phyloP scores from a whole-genome alignment of 768 basidiomycete genomes.

The Exidia glandulosa region DNA sequence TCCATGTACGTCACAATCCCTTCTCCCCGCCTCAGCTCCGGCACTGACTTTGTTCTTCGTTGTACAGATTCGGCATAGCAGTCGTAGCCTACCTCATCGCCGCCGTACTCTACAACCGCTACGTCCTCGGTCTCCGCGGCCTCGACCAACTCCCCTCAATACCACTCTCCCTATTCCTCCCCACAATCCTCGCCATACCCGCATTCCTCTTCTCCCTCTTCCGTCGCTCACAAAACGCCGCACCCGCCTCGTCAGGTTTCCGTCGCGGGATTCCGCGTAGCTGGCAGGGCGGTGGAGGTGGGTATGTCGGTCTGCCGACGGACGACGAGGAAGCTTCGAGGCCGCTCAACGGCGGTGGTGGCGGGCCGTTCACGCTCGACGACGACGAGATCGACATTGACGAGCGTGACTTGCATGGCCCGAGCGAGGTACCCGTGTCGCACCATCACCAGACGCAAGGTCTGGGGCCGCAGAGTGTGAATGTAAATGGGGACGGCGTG shows the following conservation, averaged over 20 bases:
- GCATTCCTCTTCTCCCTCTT: conserved; percentile 5
- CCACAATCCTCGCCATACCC: conserved; percentile 3
- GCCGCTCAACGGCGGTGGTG: not conserved
- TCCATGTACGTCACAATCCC: conserved; percentile 39
- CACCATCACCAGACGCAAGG: too few relatives aligned
- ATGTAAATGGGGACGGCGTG: too few relatives aligned
- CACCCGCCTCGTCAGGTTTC: not conserved
- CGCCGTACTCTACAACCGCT: conserved; percentile 69
- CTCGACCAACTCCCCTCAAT: conserved; percentile 56
- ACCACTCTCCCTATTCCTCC: conserved; percentile 9
- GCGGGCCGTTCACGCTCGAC: not conserved
- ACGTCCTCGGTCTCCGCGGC: conserved; percentile 59
- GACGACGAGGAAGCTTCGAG: not conserved
- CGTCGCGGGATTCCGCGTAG: not conserved
- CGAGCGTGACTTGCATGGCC: not conserved
- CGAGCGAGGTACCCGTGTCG: too few relatives aligned
- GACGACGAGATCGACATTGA: not conserved
- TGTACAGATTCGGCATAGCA: conserved; percentile 39
- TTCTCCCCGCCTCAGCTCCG: not conserved
- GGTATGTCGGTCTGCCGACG: not conserved
- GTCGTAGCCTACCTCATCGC: conserved; percentile 54
- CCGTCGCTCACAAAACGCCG: not conserved
- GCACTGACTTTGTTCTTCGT: not conserved
- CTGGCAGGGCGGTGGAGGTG: not conserved
- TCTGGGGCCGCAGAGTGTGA: too few relatives aligned